Percentiles rank a stretch among this genome's conserved stretches.
Evolutionary conservation across 441 rosid genomes (phyloP).

Genomic region (Croton laevigatus): DNA sequence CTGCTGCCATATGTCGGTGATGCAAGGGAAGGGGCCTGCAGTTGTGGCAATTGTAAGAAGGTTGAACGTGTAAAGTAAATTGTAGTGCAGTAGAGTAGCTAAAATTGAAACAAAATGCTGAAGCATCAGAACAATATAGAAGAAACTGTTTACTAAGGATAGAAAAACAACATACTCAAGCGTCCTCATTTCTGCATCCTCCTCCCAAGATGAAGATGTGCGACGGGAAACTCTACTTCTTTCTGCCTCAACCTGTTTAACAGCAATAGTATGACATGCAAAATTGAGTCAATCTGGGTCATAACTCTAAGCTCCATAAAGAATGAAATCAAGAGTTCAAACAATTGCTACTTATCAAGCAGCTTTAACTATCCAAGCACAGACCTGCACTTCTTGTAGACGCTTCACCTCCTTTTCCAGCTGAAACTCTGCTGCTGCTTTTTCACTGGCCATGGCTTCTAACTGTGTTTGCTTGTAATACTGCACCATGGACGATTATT

Average conservation of each 20-base stretch:
- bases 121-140: slow-evolving; percentile 14
- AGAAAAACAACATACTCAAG: slow-evolving; percentile 67
- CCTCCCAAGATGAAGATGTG: slow-evolving; percentile 83
- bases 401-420: slow-evolving; percentile 92
- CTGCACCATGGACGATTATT: slow-evolving; percentile 39
- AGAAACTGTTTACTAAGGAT: slow-evolving; percentile 2
- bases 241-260: slow-evolving; percentile 82
- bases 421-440: slow-evolving; percentile 98
- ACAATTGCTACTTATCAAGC: slow-evolving; percentile 16
- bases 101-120: slow-evolving; percentile 12
- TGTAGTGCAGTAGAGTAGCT: not conserved
- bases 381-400: slow-evolving; percentile 83
- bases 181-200: slow-evolving; percentile 85
- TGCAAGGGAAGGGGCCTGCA: slow-evolving; percentile 93
- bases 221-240: slow-evolving; percentile 74
- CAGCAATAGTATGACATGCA: slow-evolving; percentile 14
- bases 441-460: slow-evolving; percentile 97
- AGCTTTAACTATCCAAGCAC: slow-evolving; percentile 14
- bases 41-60: slow-evolving; percentile 25
- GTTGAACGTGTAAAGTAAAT: not conserved
- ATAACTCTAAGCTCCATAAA: slow-evolving; percentile 6
- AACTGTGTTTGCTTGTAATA: slow-evolving; percentile 99
- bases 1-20: slow-evolving; percentile 85
- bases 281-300: slow-evolving; percentile 12
- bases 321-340: slow-evolving; percentile 12